phyloP scores from a whole-genome alignment of 176 grass and related monocot genomes.

The Rhipidocladum racemiflorum region DNA sequence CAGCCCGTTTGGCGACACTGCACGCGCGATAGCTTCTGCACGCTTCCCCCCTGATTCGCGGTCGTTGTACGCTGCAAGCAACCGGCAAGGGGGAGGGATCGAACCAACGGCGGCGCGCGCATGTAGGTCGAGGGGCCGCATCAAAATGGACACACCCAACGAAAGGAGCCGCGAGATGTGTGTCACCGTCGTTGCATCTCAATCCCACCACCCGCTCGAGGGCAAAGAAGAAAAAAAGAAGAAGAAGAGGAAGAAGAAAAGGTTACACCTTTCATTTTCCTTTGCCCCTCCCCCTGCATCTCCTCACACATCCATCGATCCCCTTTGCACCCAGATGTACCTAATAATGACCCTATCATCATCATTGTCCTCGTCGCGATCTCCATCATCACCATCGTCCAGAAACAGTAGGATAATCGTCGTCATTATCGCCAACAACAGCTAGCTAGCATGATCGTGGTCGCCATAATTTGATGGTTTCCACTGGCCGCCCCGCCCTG shows the following conservation, averaged over 20 bases:
- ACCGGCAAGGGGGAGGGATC: not conserved
- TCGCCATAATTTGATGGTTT: not conserved
- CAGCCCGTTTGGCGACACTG: not conserved
- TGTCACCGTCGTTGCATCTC: not conserved
- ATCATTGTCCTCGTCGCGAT: not conserved
- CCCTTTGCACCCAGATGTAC: not conserved
- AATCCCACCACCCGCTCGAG: not conserved
- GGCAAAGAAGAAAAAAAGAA: not conserved
- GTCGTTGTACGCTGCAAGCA: not conserved
- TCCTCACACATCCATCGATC: not conserved
- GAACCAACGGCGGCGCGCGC: constrained; percentile 27
- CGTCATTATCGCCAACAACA: constrained; percentile 31
- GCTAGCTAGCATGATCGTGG: not conserved
- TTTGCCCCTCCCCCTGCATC: constrained; percentile 2
- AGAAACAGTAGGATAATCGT: constrained; percentile 5
- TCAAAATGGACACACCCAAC: not conserved
- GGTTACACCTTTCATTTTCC: constrained; percentile 31
- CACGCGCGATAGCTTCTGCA: not conserved
- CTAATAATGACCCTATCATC: constrained; percentile 25
- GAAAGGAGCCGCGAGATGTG: not conserved
- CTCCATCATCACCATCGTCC: constrained; percentile 5
- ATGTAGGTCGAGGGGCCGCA: not conserved
- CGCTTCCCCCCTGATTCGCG: not conserved
- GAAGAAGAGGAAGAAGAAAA: not conserved
- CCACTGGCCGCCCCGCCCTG: not conserved